Evolutionary conservation across 768 basidiomycete genomes (phyloP).

Genomic region (Russula virescens): DNA sequence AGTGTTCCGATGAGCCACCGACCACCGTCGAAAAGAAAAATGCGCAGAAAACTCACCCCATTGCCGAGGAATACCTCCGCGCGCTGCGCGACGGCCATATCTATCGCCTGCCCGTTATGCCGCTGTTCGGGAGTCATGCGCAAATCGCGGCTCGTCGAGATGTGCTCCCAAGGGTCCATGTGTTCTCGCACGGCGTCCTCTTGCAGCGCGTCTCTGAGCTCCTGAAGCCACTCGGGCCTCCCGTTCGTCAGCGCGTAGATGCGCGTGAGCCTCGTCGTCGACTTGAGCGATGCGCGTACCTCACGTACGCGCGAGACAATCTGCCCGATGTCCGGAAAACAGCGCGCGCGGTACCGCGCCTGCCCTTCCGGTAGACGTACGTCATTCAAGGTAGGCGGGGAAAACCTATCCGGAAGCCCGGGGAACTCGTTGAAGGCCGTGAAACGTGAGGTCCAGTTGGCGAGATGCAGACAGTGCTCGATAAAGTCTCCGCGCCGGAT

Average conservation of each 20-base stretch:
- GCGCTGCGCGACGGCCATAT: conserved; percentile 43
- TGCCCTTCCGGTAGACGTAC: conserved; percentile 16
- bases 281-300: conserved; percentile 28
- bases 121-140: conserved; percentile 37
- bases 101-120: conserved; percentile 42
- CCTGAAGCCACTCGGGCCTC: conserved; percentile 34
- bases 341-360: conserved; percentile 34
- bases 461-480: conserved; percentile 39
- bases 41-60: conserved; percentile 34
- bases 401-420: conserved; percentile 35
- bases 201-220: conserved; percentile 34
- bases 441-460: conserved; percentile 32
- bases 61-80: conserved; percentile 49
- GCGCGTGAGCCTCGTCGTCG: conserved; percentile 29
- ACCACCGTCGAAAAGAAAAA: background rate
- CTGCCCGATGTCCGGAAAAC: conserved; percentile 37
- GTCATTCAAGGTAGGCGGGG: conserved; percentile 23
- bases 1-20: too few species aligned
- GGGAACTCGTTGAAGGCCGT: conserved; percentile 43
- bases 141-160: conserved; percentile 40
- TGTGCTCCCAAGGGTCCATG: conserved; percentile 34
- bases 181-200: conserved; percentile 2
- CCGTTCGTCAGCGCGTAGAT: conserved; percentile 49
- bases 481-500: conserved; percentile 46
- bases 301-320: conserved; percentile 37